Evolutionary conservation across 1,284 basidiomycete genomes (phyloP).

Genomic region (Tremellales sp.): DNA sequence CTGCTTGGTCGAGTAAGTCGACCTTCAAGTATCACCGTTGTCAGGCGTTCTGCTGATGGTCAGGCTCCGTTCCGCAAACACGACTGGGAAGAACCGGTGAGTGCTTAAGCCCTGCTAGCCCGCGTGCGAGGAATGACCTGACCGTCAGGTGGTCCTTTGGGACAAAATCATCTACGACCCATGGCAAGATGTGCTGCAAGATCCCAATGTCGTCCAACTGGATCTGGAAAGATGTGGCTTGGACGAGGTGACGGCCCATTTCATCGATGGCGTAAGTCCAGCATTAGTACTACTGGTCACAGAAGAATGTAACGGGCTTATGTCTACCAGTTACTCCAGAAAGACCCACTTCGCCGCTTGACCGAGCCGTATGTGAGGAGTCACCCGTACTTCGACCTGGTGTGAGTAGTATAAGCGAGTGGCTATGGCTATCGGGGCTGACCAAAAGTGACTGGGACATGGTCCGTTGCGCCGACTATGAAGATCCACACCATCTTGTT

Average conservation of each 20-base stretch:
- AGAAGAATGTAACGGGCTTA: conserved; percentile 10
- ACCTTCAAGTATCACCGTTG: not conserved
- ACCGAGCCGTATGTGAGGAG: conserved; percentile 79
- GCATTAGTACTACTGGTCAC: no score
- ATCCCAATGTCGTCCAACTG: conserved; percentile 86
- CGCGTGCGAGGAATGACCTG: not conserved
- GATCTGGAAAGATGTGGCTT: conserved; percentile 78
- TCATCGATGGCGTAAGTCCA: conserved; percentile 79
- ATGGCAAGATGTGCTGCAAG: conserved; percentile 46
- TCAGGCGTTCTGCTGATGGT: not conserved
- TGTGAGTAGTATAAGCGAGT: conserved; percentile 55
- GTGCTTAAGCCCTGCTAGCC: conserved; percentile 1
- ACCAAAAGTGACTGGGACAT: conserved; percentile 29
- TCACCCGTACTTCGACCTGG: conserved; percentile 94
- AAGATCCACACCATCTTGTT: conserved; percentile 90
- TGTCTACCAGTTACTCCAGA: conserved; percentile 70
- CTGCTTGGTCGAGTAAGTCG: conserved; percentile 39
- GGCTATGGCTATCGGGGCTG: not conserved
- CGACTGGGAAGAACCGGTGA: conserved; percentile 25
- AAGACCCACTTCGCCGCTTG: conserved; percentile 84
- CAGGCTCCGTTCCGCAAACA: conserved; percentile 69
- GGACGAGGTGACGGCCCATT: conserved; percentile 89
- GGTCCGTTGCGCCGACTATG: conserved; percentile 34
- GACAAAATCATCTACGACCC: conserved; percentile 30
- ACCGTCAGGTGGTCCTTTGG: conserved; percentile 21